Base-by-base conservation (phyloP, 2,329 filamentous ascomycete genomes). In the Mycosphaerella sp. region DNA sequence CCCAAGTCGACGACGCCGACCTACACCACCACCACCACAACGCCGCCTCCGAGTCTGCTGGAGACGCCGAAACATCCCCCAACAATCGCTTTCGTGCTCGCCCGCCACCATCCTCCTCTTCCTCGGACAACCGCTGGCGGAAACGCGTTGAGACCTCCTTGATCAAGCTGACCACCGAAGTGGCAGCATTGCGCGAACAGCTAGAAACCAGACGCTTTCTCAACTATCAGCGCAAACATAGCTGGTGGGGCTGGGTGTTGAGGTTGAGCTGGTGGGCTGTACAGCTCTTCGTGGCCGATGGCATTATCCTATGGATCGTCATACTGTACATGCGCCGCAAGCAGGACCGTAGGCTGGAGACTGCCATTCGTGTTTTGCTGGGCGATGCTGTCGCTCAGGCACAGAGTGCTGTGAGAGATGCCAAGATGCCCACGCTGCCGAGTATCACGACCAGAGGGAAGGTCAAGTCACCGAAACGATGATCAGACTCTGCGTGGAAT, bases 111-210 rank as follows among this genome's bases (percentile, higher is more conserved):
- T 49, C 52, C 12, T 44, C 56, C 12, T 39, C 52, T 44, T 35
- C 52, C 44, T 62, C 59, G 49, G 74, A 77, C 59, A 69, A 72
- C 54, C 82, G 81, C 63, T 95, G 89, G 88, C 84, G 86, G 45
- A 83, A 80, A 53, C 84, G 86, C 61, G 85, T 97, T 55, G 91
- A 97, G 71, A 80, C 84, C 39, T 87, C 89, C 17, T 77, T 97
- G 50, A 87, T 91, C 50, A 87, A 89, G 61, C 83, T 97, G 72
- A 95, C 90, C 4, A 86, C 89, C 13, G 93, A 98, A 70, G 82
- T 98, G 28, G 90, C 93, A 1, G 93, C 93, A 0, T 71, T 97
- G 55, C 80, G 93, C 32, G 93, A 98, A 70, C 90, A 97, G 66
- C 85, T 97, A 59, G 85, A 89, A 48, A 79, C 82, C 0, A 83